phyloP scores from a whole-genome alignment of 2,329 filamentous ascomycete species.

The Pyricularia sp. region DNA sequence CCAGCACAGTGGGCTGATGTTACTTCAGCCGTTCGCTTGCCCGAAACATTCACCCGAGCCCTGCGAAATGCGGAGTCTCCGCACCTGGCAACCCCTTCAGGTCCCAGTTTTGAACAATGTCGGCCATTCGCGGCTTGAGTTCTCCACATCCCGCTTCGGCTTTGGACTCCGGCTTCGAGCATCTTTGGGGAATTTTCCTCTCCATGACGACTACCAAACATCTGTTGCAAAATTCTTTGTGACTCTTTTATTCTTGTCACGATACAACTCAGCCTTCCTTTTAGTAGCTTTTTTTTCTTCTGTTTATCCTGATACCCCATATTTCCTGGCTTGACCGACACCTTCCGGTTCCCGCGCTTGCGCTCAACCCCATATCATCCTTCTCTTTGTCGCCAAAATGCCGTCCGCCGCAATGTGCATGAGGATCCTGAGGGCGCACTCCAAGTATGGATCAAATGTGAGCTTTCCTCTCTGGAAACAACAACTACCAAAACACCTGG shows the following conservation, averaged over 20 bases:
- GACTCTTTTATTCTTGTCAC: neutral
- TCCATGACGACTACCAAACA: neutral
- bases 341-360: neutral
- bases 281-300: neutral
- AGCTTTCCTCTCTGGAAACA: constrained; percentile 12
- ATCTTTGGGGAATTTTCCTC: neutral
- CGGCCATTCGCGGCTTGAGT: neutral
- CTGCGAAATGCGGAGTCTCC: neutral
- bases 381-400: constrained; percentile 22
- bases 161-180: neutral
- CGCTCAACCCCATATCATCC: neutral
- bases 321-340: neutral
- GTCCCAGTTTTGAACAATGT: neutral
- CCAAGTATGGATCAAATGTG: constrained; percentile 41
- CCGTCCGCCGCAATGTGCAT: constrained; percentile 36
- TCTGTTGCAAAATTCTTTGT: neutral
- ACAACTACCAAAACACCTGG: neutral
- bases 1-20: neutral
- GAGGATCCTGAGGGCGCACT: constrained; percentile 38
- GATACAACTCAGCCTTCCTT: neutral
- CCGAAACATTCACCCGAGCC: neutral
- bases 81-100: neutral
- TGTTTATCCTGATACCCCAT: neutral
- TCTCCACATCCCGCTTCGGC: neutral
- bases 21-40: neutral